Evolutionary conservation across 2,329 filamentous ascomycete species (phyloP).

Genomic region (Pseudogymnoascus sp.): DNA sequence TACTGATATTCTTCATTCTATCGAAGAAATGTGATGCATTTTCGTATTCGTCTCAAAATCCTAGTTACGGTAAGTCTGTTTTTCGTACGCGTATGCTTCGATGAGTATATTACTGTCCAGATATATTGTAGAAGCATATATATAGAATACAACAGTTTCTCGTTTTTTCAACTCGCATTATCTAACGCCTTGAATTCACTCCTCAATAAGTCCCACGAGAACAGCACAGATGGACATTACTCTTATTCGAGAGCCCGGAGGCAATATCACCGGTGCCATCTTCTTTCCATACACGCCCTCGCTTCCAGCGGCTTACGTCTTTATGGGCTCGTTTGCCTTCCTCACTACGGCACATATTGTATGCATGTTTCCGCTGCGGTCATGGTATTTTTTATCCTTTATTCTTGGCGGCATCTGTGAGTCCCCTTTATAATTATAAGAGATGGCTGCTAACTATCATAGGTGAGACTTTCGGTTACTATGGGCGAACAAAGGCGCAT

Average conservation of each 20-base stretch:
- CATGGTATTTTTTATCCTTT: background rate
- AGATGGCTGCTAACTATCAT: background rate
- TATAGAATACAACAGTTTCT: background rate
- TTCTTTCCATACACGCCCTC: slow-evolving; percentile 14
- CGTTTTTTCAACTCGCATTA: background rate
- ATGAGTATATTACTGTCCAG: background rate
- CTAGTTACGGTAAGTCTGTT: background rate
- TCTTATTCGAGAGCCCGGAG: background rate
- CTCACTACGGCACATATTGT: slow-evolving; percentile 14
- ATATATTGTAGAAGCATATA: background rate
- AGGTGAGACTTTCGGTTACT: slow-evolving; percentile 6
- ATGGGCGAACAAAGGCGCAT: background rate
- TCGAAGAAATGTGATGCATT: background rate
- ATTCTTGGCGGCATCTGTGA: background rate
- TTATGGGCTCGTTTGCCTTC: slow-evolving; percentile 16
- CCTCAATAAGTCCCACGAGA: background rate
- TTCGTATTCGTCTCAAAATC: background rate
- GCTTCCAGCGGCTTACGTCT: slow-evolving; percentile 16
- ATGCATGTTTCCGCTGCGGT: slow-evolving; percentile 16
- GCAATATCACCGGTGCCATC: background rate
- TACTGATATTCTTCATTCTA: background rate
- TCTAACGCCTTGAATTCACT: background rate
- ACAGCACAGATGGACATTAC: background rate
- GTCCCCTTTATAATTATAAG: background rate
- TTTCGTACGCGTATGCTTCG: background rate